Evolutionary conservation across 208 protist species (phyloP), one percentile per base, ranked within the genome.

Genomic region (Trypanosoma avium): DNA sequence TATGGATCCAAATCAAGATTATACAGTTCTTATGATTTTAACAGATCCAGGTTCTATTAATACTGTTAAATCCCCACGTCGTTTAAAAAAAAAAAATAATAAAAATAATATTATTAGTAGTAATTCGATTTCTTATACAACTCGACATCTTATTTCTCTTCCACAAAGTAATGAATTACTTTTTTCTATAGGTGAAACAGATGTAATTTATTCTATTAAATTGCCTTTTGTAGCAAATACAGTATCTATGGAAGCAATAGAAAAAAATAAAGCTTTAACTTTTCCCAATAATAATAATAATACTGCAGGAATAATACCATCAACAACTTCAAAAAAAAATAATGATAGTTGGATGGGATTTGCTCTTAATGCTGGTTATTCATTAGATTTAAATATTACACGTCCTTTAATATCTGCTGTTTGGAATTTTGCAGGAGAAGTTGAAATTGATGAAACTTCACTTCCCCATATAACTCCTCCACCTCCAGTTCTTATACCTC

Each of bases 101-200:
- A n/a, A n/a, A n/a, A n/a, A n/a, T n/a, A n/a, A n/a, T n/a, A n/a
- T n/a, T n/a, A n/a, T n/a, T n/a, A n/a, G n/a, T n/a, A n/a, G n/a
- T n/a, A n/a, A n/a, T n/a, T n/a, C n/a, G n/a, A n/a, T n/a, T n/a
- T n/a, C n/a, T n/a, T n/a, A n/a, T n/a, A n/a, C 15, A 26, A 56
- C 6, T 35, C 62, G 56, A 8, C 66, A 43, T 45, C 49, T 62
- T 24, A 65, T 62, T 17, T 75, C 26, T 15, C 50, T 45, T 46
- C 74, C 75, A 48, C 48, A 57, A 12, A 68, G 70, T 30, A 86
- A 77, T 59, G 62, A 69, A 30, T 54, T 81, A 22, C 35, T 86
- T 10, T 67, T 86, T 19, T 69, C 74, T 22, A 27, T 67, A 17
- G 66, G 43, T 4, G 53, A 73, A 12, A 42, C 60, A 2, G 76